Evolutionary conservation across 345 rosid species (phyloP), one percentile per base, ranked within the genome.

Genomic region (Melaleuca quinquenervia): DNA sequence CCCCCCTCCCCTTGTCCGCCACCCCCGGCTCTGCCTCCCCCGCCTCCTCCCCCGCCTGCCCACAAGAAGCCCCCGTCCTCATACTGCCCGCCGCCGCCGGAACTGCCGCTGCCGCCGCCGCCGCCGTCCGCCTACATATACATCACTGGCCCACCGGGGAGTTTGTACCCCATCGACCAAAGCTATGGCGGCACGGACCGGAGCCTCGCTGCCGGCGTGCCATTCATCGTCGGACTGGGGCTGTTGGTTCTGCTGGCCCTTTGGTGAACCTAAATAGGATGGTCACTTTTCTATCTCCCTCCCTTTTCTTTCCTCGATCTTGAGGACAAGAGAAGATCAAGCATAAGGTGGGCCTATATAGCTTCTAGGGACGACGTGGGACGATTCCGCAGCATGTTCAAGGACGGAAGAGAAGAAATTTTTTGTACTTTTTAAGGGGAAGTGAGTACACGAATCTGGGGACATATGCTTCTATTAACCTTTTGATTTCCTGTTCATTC

Each of bases 121-220:
- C 88, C 94, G 0, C 87, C 94, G 24, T 45, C 86, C 13, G 88
- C 92, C 0, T 78, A 88, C 80, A 90, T 93, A 44, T 93, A 91
- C 90, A 88, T 91, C 50, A 85, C 94, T 13, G 93, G 95, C 29
- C 95, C 93, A 10, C 93, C 93, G 3, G 93, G 91, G 48, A 84
- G 80, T 86, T 11, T 91, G 87, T 93, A 93, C 87, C 92, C 95
- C 0, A 21, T 92, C 52, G 93, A 90, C 88, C 88, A 84, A 41
- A 12, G 41, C 51, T 88, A 83, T 36, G 32, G 24, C 16, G 82
- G 87, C 5, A 90, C 84, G 24, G 22, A 45, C 48, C 60, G 62
- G 56, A 52, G 49, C 14, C 13, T 52, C 44, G 6, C 83, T 0
- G 76, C 80, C 16, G 64, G 56, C 56, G 16, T 78, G 89, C 76